Evolutionary conservation across 164 flowering plant species (phyloP).

Genomic region (Macadamia integrifolia): DNA sequence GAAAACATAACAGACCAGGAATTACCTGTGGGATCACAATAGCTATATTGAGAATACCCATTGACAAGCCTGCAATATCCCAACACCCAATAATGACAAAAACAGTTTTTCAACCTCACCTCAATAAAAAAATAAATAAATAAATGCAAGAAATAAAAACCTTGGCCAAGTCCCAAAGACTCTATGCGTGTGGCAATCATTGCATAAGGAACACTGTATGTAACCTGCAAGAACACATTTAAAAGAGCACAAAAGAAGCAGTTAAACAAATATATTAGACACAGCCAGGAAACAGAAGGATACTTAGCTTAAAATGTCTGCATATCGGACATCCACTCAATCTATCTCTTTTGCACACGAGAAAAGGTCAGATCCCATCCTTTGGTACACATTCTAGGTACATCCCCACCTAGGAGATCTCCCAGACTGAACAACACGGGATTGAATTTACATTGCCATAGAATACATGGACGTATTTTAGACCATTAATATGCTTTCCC

Average conservation of each 20-base stretch:
- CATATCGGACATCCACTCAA: background rate
- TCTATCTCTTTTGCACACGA: conserved; percentile 2
- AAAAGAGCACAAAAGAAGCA: conserved; percentile 2
- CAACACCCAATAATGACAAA: conserved; percentile 15
- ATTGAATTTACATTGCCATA: background rate
- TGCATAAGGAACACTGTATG: conserved; percentile 96
- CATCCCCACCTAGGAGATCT: background rate
- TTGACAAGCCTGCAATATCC: conserved; percentile 67
- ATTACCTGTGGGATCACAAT: conserved; percentile 94
- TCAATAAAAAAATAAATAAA: conserved; percentile 3
- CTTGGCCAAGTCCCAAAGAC: conserved; percentile 94
- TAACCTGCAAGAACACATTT: conserved; percentile 52
- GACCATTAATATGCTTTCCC: background rate
- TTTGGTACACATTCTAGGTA: background rate
- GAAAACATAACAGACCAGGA: background rate
- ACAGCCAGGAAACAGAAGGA: background rate
- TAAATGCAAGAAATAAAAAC: conserved; percentile 27
- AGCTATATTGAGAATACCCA: conserved; percentile 94
- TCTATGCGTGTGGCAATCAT: conserved; percentile 71
- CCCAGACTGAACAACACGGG: background rate
- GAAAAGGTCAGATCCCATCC: background rate
- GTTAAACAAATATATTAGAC: background rate
- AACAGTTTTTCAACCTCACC: background rate
- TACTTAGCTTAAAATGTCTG: background rate
- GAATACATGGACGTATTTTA: background rate